A percentile compares a stretch with the other conserved stretches of the same genome.
These are phyloP conservation scores for Exophiala calicioides DNA, from an alignment of 2,329 filamentous ascomycete genomes.

Conservation along the genomic window DNA sequence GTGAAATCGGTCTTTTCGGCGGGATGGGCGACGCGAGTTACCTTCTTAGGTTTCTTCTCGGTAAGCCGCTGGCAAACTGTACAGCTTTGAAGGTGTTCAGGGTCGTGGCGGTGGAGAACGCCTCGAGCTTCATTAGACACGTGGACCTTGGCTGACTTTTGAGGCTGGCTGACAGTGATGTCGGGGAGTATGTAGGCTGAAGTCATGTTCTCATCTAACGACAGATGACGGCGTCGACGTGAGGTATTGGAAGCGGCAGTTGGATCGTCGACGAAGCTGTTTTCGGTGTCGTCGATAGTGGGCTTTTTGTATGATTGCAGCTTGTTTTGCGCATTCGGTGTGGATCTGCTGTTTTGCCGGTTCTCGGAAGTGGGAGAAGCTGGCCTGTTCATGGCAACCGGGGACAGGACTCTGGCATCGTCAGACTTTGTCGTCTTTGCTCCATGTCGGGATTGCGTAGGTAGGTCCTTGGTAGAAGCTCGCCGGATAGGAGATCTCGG, in stretches of 20 bases:
- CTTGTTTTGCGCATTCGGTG: constrained; percentile 11
- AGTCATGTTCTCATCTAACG: constrained; percentile 56
- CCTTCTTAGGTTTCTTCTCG: constrained; percentile 35
- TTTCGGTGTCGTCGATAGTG: constrained; percentile 27
- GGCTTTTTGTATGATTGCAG: constrained; percentile 20
- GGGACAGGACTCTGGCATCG: constrained; percentile 29
- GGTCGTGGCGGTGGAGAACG: constrained; percentile 45
- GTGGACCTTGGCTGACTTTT: constrained; percentile 32
- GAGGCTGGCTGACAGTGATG: constrained; percentile 53
- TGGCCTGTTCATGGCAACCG: constrained; percentile 12
- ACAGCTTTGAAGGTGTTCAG: constrained; percentile 57
- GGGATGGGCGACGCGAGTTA: constrained; percentile 30
- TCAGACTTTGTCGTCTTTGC: constrained; percentile 26
- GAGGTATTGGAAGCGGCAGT: constrained; percentile 50
- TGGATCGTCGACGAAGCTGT: constrained; percentile 27
- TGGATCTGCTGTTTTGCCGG: constrained; percentile 8
- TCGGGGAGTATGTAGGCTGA: constrained; percentile 66
- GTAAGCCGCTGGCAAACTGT: constrained; percentile 55
- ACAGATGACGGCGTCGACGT: constrained; percentile 52
- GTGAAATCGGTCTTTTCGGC: constrained; percentile 37
- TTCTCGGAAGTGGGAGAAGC: constrained; percentile 17
- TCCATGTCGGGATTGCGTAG: constrained; percentile 17
- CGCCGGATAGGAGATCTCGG: constrained; percentile 18
- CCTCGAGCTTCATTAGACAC: constrained; percentile 44
- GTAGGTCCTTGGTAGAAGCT: constrained; percentile 14